phyloP scores from a whole-genome alignment of 768 basidiomycete species.

The Pulveroboletus ravenelii region DNA sequence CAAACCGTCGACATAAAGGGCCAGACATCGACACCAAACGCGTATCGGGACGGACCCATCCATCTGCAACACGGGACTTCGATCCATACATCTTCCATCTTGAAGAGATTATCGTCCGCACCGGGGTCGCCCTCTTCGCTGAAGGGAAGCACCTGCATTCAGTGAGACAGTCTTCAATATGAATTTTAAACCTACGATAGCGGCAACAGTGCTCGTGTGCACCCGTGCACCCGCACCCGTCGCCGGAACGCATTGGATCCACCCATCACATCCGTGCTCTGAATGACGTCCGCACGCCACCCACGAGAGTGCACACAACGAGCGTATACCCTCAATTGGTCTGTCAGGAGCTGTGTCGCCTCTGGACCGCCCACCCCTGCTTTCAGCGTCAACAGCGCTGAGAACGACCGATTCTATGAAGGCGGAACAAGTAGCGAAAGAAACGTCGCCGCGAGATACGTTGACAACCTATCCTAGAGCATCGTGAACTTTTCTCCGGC shows the following conservation, averaged over 20 bases:
- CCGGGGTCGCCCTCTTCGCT: conserved; percentile 57
- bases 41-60: conserved; percentile 55
- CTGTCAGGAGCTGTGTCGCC: conserved; percentile 50
- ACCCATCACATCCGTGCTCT: conserved; percentile 51
- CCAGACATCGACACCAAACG: neutral
- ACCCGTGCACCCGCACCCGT: conserved; percentile 85
- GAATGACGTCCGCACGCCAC: conserved; percentile 64
- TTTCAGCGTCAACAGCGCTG: conserved; percentile 85
- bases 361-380: conserved; percentile 31
- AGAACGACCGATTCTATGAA: conserved; percentile 58
- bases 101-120: conserved; percentile 60
- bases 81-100: conserved; percentile 81
- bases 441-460: conserved; percentile 41
- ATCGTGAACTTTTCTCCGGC: conserved; percentile 42
- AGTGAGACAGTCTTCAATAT: neutral
- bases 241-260: conserved; percentile 86
- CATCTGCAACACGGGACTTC: conserved; percentile 98
- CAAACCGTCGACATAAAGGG: neutral
- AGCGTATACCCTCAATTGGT: conserved; percentile 51
- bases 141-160: conserved; percentile 71
- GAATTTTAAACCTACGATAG: conserved; percentile 11
- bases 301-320: conserved; percentile 49
- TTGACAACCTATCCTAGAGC: conserved; percentile 30
- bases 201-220: conserved; percentile 60
- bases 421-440: conserved; percentile 62